phyloP scores from a whole-genome alignment of 345 rosid species.

The Isatis tinctoria region DNA sequence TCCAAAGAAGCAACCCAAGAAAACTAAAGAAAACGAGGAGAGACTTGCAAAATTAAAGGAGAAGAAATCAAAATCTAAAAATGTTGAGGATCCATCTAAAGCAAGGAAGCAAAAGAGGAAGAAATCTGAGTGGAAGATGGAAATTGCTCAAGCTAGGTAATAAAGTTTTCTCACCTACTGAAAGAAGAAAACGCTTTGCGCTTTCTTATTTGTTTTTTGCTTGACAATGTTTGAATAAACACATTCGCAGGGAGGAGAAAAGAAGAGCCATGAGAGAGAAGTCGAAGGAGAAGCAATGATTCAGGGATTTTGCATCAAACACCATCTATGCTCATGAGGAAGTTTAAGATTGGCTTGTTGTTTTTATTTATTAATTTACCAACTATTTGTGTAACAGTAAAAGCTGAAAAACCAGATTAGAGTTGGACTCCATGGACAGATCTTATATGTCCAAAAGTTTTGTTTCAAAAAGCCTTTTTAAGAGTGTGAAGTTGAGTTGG shows the following conservation, averaged over 20 bases:
- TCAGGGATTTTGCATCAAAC: slow-evolving; percentile 8
- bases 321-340: neutral
- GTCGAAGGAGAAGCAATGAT: slow-evolving; percentile 19
- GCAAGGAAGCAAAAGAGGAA: slow-evolving; percentile 46
- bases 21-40: slow-evolving; percentile 20
- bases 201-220: neutral
- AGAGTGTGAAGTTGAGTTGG: neutral
- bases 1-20: neutral
- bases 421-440: neutral
- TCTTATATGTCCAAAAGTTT: slow-evolving; percentile 26
- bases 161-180: neutral
- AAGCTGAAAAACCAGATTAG: neutral
- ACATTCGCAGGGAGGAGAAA: slow-evolving; percentile 69
- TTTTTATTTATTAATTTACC: neutral
- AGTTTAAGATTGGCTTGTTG: slow-evolving; percentile 10
- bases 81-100: slow-evolving; percentile 6
- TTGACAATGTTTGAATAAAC: neutral
- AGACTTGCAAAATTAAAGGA: slow-evolving; percentile 9
- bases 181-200: neutral
- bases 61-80: slow-evolving; percentile 18
- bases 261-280: slow-evolving; percentile 48
- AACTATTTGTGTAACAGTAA: slow-evolving; percentile 1
- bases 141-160: slow-evolving; percentile 67
- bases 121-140: slow-evolving; percentile 49
- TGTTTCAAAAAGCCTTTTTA: slow-evolving; percentile 7